A percentile compares a stretch with the other conserved stretches of the same genome.
phyloP scores from a whole-genome alignment of 1,284 basidiomycete species.

The Prillingera fragicola region DNA sequence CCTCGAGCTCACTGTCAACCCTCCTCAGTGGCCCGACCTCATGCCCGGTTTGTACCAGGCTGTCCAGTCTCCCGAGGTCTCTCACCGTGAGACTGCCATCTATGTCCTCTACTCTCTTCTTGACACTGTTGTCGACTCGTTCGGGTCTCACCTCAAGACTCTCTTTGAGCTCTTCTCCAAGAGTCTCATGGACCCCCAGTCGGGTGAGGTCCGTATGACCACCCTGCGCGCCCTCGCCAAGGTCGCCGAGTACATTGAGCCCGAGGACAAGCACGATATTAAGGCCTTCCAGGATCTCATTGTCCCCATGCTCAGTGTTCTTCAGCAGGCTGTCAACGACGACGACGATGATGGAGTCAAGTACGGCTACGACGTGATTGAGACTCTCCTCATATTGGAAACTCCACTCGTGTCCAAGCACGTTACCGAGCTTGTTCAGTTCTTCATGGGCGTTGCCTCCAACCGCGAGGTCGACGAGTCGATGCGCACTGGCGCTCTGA shows the following conservation, averaged over 20 bases:
- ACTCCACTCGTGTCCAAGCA: slow-evolving; percentile 84
- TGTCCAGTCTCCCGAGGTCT: slow-evolving; percentile 61
- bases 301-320: slow-evolving; percentile 83
- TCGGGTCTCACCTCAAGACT: slow-evolving; percentile 68
- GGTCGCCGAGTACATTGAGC: slow-evolving; percentile 87
- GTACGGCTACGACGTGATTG: slow-evolving; percentile 90
- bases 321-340: slow-evolving; percentile 78
- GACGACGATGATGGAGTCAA: slow-evolving; percentile 77
- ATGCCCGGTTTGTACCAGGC: slow-evolving; percentile 83
- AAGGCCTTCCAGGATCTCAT: slow-evolving; percentile 85
- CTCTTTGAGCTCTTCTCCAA: slow-evolving; percentile 78
- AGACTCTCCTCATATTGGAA: slow-evolving; percentile 92
- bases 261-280: slow-evolving; percentile 80
- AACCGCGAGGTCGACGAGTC: slow-evolving; percentile 74
- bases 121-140: slow-evolving; percentile 84
- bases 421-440: slow-evolving; percentile 80
- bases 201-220: slow-evolving; percentile 83
- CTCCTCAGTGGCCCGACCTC: slow-evolving; percentile 72
- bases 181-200: slow-evolving; percentile 81
- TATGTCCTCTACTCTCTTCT: slow-evolving; percentile 89
- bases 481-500: slow-evolving; percentile 84
- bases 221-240: slow-evolving; percentile 85
- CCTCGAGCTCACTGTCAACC: slow-evolving; percentile 72
- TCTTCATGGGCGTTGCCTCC: slow-evolving; percentile 78
- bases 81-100: slow-evolving; percentile 83